Conservation (phyloP, 2,329 filamentous ascomycete genomes). For the Metarhizium rileyi region DNA sequence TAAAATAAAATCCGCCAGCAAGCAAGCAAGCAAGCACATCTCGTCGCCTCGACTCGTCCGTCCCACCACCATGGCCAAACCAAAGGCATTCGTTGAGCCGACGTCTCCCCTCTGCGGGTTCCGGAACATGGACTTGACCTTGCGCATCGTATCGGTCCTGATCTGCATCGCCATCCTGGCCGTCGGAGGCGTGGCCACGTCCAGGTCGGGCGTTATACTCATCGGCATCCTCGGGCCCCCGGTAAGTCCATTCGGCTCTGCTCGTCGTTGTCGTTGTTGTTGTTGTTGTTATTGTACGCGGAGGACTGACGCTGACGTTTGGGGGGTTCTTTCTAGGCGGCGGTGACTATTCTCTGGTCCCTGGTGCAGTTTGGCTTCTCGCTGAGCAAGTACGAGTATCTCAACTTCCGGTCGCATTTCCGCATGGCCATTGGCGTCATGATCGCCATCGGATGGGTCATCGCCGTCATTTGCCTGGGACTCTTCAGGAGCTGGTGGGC, state of each 20-base stretch:
- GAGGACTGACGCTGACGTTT: no score
- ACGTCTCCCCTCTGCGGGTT: neutral
- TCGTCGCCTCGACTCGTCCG: no score
- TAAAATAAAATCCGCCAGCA: no score
- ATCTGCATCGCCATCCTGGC: conserved; percentile 1
- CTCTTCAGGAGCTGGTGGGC: conserved; percentile 3
- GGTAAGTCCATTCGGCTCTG: conserved; percentile 3
- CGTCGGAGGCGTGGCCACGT: conserved; percentile 2
- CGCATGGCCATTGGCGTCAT: conserved; percentile 6
- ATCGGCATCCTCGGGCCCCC: conserved; percentile 6
- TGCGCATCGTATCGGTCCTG: neutral
- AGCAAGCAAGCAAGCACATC: no score
- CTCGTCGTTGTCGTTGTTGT: no score
- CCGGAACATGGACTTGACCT: conserved; percentile 1
- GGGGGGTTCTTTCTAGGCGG: conserved; percentile 3
- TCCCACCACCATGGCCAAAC: neutral
- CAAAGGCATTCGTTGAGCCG: conserved; percentile 1
- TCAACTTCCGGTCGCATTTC: conserved; percentile 8
- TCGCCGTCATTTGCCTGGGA: conserved; percentile 1
- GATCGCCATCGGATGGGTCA: conserved; percentile 5
- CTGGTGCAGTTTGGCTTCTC: conserved; percentile 4
- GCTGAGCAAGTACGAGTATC: conserved; percentile 2
- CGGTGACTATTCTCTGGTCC: conserved; percentile 4
- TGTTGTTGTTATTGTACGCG: no score
- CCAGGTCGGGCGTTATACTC: conserved; percentile 3